phyloP scores from a whole-genome alignment of 495 filamentous ascomycete genomes.

The Penicillium steckii region DNA sequence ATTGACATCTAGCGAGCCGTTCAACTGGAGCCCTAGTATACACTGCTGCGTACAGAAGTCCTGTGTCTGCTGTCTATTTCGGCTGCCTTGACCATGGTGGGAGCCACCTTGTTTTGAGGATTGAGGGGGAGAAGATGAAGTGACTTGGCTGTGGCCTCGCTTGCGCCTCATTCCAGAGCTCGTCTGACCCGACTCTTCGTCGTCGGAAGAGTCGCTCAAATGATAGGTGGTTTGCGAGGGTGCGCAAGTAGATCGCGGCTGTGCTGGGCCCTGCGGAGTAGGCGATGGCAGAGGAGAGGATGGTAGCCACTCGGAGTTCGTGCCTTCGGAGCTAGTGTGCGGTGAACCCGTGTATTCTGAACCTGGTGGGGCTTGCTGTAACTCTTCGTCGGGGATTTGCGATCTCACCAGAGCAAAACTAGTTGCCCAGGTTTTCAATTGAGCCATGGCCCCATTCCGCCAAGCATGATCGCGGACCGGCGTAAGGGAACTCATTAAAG shows the following conservation, averaged over 20 bases:
- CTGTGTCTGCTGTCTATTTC: not conserved
- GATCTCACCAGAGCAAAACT: constrained; percentile 5
- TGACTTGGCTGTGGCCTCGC: not conserved
- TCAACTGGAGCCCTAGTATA: not conserved
- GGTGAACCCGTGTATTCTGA: constrained; percentile 6
- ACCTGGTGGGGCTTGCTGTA: constrained; percentile 6
- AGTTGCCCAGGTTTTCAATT: constrained; percentile 11
- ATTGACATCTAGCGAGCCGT: not conserved
- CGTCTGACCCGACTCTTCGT: not conserved
- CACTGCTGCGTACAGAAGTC: not conserved
- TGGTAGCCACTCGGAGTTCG: not conserved
- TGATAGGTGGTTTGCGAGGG: not conserved
- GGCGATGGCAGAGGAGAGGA: not conserved
- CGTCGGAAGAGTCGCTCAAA: not conserved
- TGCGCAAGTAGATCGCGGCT: not conserved
- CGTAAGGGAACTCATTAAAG: constrained; percentile 13
- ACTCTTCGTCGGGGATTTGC: constrained; percentile 10
- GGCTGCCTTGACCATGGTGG: not conserved
- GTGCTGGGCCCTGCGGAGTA: not conserved
- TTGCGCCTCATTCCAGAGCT: not conserved
- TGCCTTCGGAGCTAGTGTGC: constrained; percentile 13
- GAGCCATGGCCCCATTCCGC: constrained; percentile 1
- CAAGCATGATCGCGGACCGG: constrained; percentile 14
- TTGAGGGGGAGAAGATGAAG: not conserved
- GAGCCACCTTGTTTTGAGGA: not conserved